Percentiles rank a stretch among this genome's conserved stretches.
Conservation (phyloP, 1,284 basidiomycete genomes). For the Pterulicium gracile region DNA sequence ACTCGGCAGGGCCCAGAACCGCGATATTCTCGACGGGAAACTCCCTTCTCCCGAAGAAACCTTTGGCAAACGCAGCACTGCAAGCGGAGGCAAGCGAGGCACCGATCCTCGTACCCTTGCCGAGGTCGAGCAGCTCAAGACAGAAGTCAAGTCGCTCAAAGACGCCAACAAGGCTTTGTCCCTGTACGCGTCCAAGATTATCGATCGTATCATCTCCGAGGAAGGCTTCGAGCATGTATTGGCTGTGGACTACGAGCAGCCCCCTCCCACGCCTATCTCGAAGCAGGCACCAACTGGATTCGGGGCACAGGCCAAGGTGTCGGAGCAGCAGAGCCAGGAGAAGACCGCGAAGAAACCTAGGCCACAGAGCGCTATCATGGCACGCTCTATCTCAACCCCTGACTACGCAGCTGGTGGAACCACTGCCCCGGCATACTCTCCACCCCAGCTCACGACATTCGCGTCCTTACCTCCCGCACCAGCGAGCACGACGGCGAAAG, state of each 20-base stretch:
- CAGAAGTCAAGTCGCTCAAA: slow-evolving; percentile 81
- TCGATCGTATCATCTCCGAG: slow-evolving; percentile 88
- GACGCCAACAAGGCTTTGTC: slow-evolving; percentile 93
- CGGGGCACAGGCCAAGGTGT: slow-evolving; percentile 20
- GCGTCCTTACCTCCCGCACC: slow-evolving; percentile 16
- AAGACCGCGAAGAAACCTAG: slow-evolving; percentile 34
- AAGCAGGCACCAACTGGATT: slow-evolving; percentile 27
- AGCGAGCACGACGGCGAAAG: slow-evolving; percentile 24
- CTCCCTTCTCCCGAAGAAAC: slow-evolving; percentile 31
- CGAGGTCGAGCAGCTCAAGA: slow-evolving; percentile 60
- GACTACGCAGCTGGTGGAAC: slow-evolving; percentile 16
- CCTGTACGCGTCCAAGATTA: slow-evolving; percentile 91
- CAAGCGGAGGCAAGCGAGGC: background rate
- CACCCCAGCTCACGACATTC: slow-evolving; percentile 23
- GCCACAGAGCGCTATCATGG: slow-evolving; percentile 49
- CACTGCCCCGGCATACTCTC: slow-evolving; percentile 19
- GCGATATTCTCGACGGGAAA: slow-evolving; percentile 54
- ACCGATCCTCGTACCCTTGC: slow-evolving; percentile 6
- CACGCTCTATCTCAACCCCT: slow-evolving; percentile 30
- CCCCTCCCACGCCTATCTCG: slow-evolving; percentile 22
- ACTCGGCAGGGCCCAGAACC: slow-evolving; percentile 79
- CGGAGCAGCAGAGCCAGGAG: slow-evolving; percentile 16
- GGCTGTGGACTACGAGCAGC: slow-evolving; percentile 75
- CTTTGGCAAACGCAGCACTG: background rate
- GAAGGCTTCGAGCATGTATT: slow-evolving; percentile 93